Evolutionary conservation across 176 grass and related monocot genomes (phyloP).

Genomic region (Urochloa ruziziensis): DNA sequence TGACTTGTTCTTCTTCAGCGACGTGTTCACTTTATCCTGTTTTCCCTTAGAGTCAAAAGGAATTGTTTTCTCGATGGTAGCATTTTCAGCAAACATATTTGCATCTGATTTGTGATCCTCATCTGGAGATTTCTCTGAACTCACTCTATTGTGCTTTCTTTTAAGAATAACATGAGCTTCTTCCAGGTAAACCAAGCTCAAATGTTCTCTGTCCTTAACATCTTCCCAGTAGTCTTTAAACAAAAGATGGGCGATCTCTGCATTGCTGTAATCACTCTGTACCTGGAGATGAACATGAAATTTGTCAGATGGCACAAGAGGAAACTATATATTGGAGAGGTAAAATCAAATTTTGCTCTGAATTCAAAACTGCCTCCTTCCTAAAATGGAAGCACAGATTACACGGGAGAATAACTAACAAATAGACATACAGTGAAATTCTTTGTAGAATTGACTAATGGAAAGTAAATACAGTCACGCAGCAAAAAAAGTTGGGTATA

Average conservation of each 20-base stretch:
- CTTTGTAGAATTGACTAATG: neutral
- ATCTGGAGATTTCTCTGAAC: slow-evolving; percentile 37
- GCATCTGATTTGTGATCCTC: slow-evolving; percentile 26
- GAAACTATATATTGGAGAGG: neutral
- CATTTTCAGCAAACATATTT: slow-evolving; percentile 19
- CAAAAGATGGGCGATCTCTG: slow-evolving; percentile 39
- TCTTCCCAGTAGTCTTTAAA: slow-evolving; percentile 85
- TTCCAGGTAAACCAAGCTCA: slow-evolving; percentile 60
- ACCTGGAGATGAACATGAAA: slow-evolving; percentile 37
- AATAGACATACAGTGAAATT: neutral
- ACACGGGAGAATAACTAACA: neutral
- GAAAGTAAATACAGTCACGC: neutral
- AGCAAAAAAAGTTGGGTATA: slow-evolving; percentile 7
- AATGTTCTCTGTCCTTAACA: slow-evolving; percentile 59
- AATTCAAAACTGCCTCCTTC: neutral
- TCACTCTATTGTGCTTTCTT: slow-evolving; percentile 28
- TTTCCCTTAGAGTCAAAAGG: slow-evolving; percentile 28
- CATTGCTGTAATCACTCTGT: slow-evolving; percentile 37
- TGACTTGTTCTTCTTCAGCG: slow-evolving; percentile 36
- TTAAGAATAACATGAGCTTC: slow-evolving; percentile 45
- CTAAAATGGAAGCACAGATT: slow-evolving; percentile 2
- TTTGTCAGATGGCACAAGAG: slow-evolving; percentile 24
- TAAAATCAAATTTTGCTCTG: slow-evolving; percentile 16
- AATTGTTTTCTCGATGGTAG: slow-evolving; percentile 21
- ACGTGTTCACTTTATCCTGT: slow-evolving; percentile 36